Evolutionary conservation across 179 eudicot genomes (phyloP), one percentile per base, ranked within the genome.

Genomic region (Patellifolia procumbens): DNA sequence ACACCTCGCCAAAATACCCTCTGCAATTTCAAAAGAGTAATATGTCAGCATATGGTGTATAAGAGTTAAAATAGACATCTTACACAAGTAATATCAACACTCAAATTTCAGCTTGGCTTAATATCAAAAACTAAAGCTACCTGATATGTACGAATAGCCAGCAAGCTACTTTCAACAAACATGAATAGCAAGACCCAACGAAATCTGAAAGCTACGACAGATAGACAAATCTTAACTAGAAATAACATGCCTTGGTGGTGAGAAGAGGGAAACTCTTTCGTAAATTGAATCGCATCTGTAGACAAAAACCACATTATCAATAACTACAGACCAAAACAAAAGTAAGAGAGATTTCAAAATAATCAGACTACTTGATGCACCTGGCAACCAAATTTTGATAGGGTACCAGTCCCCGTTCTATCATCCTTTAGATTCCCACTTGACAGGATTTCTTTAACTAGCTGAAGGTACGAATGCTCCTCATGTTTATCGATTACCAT

Each of bases 1-100:
- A 93, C 93, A 82, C 97, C 99, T 68, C 92, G 87, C 99, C 99
- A 93, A 83, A 95, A 95, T 24, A 95, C 98, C 86, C 83, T 87
- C 99, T 95, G 77, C 52, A 78, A 49, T 62, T 65, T 56, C 11
- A 17, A 51, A 49, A 70, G 34, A 16, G 55, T 32, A 2, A 34
- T 19, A 43, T 70, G 42, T 74, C 72, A 81, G 48, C 67, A 39
- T 7, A 58, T 29, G 42, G 49, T n/a, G n/a, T n/a, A 11, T 16
- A 70, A 35, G 55, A 74, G 45, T 52, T 51, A 32, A 37, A 20
- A 34, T 4, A 71, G 58, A 60, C 31, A 15, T 58, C 2, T 22
- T 34, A 15, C 17, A 35, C 8, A 16, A 12, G 20, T 51, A 77
- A 26, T 16, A 68, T 68, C n/a, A 49, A 10, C 11, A 49, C 26